A percentile compares a stretch with the other conserved stretches of the same genome.
These are phyloP conservation scores for Udeniomyces megalosporus DNA, from an alignment of 768 basidiomycete genomes.

Conservation along the genomic window DNA sequence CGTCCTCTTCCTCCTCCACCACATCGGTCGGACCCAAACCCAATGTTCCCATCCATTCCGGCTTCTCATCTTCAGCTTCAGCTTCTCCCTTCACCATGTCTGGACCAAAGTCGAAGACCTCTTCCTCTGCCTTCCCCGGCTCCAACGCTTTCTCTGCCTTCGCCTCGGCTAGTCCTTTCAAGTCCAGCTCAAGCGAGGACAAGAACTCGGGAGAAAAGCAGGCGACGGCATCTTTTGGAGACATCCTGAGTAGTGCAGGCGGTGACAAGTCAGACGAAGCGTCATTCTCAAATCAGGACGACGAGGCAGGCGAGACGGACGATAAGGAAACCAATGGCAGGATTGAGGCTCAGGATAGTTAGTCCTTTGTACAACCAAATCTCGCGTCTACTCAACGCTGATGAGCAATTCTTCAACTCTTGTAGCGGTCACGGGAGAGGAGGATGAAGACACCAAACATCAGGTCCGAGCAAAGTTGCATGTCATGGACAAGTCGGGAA, in stretches of 20 bases:
- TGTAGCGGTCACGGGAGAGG: constrained; percentile 31
- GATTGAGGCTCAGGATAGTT: constrained; percentile 28
- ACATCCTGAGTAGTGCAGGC: constrained; percentile 4
- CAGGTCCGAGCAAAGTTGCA: constrained; percentile 30
- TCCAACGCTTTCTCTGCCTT: constrained; percentile 10
- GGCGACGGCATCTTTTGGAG: neutral
- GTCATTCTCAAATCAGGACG: no score
- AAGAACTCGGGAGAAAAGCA: neutral
- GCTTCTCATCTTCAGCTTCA: neutral
- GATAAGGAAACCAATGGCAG: neutral
- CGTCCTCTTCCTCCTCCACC: neutral
- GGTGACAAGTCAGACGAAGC: neutral
- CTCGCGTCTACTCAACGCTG: neutral
- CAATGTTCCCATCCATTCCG: neutral
- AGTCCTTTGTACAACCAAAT: constrained; percentile 8
- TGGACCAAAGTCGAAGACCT: neutral
- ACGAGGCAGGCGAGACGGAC: constrained; percentile 19
- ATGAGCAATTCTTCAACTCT: neutral
- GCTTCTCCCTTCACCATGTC: constrained; percentile 4
- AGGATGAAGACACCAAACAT: constrained; percentile 30
- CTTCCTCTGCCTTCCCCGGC: neutral
- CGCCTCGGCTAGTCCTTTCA: constrained; percentile 8
- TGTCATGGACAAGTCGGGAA: constrained; percentile 26
- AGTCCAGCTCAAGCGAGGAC: neutral
- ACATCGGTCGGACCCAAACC: neutral